Conservation (phyloP, 768 basidiomycete genomes). For the Calocera cornea region DNA sequence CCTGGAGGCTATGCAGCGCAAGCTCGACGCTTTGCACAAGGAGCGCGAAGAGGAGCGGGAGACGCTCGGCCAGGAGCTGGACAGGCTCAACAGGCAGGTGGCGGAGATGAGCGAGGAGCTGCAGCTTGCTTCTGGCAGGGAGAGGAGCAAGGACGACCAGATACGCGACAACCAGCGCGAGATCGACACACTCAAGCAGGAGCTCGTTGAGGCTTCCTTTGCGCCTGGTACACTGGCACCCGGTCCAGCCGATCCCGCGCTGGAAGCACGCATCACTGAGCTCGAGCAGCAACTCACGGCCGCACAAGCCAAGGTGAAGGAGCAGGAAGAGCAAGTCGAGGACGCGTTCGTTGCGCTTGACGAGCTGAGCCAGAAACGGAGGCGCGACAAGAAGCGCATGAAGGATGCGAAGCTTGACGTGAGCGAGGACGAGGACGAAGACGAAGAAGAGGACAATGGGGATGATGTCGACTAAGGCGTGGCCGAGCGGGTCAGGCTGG, state of each 20-base stretch:
- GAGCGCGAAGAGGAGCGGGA: constrained; percentile 18
- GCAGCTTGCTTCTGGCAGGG: background rate
- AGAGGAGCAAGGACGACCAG: background rate
- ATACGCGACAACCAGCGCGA: background rate
- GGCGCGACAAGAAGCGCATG: constrained; percentile 68
- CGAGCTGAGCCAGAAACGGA: constrained; percentile 75
- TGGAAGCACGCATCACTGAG: constrained; percentile 34
- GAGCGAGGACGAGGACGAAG: constrained; percentile 64
- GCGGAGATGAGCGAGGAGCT: constrained; percentile 27
- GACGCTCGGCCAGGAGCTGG: constrained; percentile 44
- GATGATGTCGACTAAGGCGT: constrained; percentile 31
- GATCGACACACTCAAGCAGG: background rate
- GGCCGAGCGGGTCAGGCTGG: too few species aligned
- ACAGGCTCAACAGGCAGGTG: constrained; percentile 47
- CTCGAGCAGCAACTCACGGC: constrained; percentile 30
- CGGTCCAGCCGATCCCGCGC: constrained; percentile 13
- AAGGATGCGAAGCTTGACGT: constrained; percentile 67
- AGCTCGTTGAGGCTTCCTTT: background rate
- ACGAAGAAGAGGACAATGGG: constrained; percentile 55
- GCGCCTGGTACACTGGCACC: background rate
- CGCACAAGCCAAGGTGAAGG: constrained; percentile 54
- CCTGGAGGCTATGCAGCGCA: constrained; percentile 25
- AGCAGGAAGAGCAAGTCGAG: constrained; percentile 92
- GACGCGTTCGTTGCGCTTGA: constrained; percentile 87
- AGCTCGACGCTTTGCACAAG: constrained; percentile 9